Conservation (phyloP, 2,329 filamentous ascomycete genomes). For the Diplodia seriata region DNA sequence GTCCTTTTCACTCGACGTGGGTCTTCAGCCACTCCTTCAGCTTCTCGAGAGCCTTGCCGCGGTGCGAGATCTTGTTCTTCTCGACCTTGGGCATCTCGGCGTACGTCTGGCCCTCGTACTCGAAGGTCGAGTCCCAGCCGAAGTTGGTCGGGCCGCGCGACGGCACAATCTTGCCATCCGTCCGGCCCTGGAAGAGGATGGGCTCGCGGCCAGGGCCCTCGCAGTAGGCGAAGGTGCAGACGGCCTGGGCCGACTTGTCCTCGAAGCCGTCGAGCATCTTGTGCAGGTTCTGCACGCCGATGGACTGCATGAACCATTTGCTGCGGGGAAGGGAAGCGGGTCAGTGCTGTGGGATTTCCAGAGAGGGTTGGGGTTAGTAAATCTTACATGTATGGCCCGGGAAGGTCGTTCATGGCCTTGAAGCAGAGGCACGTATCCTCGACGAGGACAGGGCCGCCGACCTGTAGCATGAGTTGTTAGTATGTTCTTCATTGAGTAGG, state of each 20-base stretch:
- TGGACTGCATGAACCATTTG: slow-evolving; percentile 88
- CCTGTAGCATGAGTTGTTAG: slow-evolving; percentile 54
- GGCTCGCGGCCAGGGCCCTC: slow-evolving; percentile 83
- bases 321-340: slow-evolving; percentile 54
- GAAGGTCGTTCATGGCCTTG: slow-evolving; percentile 85
- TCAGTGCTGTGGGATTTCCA: neutral
- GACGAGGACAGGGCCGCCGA: slow-evolving; percentile 86
- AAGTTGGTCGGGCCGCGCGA: slow-evolving; percentile 81
- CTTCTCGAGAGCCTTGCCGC: slow-evolving; percentile 84
- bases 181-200: slow-evolving; percentile 89
- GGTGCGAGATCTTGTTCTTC: slow-evolving; percentile 94
- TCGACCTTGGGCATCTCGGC: slow-evolving; percentile 90
- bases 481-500: neutral
- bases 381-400: slow-evolving; percentile 90
- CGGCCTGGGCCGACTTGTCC: slow-evolving; percentile 89
- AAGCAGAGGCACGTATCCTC: slow-evolving; percentile 97
- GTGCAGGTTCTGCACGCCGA: slow-evolving; percentile 87
- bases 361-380: neutral
- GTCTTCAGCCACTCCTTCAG: slow-evolving; percentile 73
- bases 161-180: slow-evolving; percentile 82
- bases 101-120: slow-evolving; percentile 89
- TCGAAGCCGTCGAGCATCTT: slow-evolving; percentile 87
- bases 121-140: slow-evolving; percentile 96
- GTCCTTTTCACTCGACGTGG: slow-evolving; percentile 35
- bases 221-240: slow-evolving; percentile 95